Base-by-base conservation (phyloP, 108 stramenopile genomes). In the Skeletonema marinoi region DNA sequence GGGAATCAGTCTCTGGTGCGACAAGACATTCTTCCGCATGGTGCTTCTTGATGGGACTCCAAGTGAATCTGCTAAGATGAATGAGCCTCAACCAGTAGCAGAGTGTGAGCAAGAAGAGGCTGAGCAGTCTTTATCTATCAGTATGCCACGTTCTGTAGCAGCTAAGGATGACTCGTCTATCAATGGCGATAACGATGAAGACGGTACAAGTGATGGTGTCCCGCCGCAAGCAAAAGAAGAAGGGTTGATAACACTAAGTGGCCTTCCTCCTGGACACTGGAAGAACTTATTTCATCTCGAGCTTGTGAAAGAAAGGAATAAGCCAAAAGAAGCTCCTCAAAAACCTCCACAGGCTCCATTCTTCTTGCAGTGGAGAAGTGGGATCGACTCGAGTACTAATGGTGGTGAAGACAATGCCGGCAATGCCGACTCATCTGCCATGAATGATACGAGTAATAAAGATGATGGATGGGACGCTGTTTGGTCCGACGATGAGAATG, bases 321-420 rank as follows among this genome's bases (percentile, higher is more conserved):
- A 96, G 80, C 98, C 98, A 10, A 93, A 82, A 33, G 94, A 96
- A 77, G 88, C 98, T 9, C 97, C 96, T 3, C 88, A 97, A 80
- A 96, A 97, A 75, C 97, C 98, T 16, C 95, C 92, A 58, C 67
- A 83, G 29, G 98, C 98, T 30, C 98, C 98, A 41, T 99, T 98
- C 85, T 99, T 99, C 73, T 85, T 99, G 51, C 96, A 98, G 75
- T 97, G 92, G 84, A 77, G 92, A 70, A 71, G 71, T 31, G 92
- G 89, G 6, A 73, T 85, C 11, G 89, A 85, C 39, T 70, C 83
- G 5, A 60, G 65, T 21, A 77, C 66, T 11, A 81, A 68, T 59
- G 68, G 66, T 46, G 60, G 73, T 19, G 64, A 29, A 12, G 65
- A 71, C 44, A 81, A 25, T 30, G 46, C 35, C 14, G 50, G 35